phyloP scores from a whole-genome alignment of 2,329 filamentous ascomycete species.

The Fusarium neocosmosporiellum region DNA sequence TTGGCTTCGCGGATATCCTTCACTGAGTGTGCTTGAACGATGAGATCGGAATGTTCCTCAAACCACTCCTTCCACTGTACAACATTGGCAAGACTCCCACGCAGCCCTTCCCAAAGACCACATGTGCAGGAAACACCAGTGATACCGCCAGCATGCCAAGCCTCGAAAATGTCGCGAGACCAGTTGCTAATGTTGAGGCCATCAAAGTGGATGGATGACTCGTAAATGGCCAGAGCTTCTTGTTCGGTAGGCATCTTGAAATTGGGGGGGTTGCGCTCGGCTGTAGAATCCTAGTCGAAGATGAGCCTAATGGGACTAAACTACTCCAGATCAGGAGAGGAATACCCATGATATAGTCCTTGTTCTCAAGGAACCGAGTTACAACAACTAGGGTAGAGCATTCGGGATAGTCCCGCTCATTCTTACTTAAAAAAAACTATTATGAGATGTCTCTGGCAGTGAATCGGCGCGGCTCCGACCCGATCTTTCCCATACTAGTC shows the following conservation, averaged over 20 bases:
- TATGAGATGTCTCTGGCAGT: not conserved
- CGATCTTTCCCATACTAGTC: not conserved
- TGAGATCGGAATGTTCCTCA: conserved; percentile 53
- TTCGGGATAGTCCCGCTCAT: conserved; percentile 3
- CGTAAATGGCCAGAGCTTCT: conserved; percentile 51
- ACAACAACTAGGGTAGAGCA: not conserved
- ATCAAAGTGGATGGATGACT: conserved; percentile 53
- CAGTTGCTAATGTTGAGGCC: conserved; percentile 55
- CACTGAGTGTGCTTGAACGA: conserved; percentile 51
- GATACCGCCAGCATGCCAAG: conserved; percentile 52
- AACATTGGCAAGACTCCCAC: conserved; percentile 51
- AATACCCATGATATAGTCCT: not conserved
- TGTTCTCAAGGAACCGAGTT: not conserved
- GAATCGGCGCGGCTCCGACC: conserved; percentile 3
- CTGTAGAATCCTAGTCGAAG: not conserved
- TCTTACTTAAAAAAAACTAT: not conserved
- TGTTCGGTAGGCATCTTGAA: conserved; percentile 49
- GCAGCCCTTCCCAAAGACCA: conserved; percentile 53
- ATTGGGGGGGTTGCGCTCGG: not conserved
- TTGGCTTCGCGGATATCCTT: conserved; percentile 52
- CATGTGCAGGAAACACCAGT: conserved; percentile 55
- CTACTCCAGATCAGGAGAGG: conserved; percentile 1
- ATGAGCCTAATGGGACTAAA: not conserved
- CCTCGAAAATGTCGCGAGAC: conserved; percentile 52
- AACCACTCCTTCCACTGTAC: conserved; percentile 58